phyloP scores from a whole-genome alignment of 306 rosid genomes.

The Castanospermum australe region DNA sequence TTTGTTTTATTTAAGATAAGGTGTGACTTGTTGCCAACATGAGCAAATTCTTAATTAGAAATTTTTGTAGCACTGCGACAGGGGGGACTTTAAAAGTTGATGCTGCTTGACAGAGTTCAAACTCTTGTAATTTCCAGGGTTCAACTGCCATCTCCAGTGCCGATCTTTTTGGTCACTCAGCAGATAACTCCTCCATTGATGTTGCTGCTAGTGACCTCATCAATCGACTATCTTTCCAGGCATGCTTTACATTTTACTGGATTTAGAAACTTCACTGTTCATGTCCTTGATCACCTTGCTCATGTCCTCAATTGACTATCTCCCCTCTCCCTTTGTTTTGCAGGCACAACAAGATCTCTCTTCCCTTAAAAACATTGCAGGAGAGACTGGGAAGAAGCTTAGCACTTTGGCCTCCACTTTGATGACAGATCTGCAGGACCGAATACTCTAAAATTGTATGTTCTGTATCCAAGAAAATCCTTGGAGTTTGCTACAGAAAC shows the following conservation, averaged over 20 bases:
- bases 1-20: background rate
- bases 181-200: slow-evolving; percentile 58
- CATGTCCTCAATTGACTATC: background rate
- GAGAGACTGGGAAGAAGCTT: slow-evolving; percentile 93
- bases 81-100: background rate
- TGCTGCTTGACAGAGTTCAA: background rate
- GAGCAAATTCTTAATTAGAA: background rate
- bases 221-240: slow-evolving; percentile 79
- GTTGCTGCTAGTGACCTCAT: slow-evolving; percentile 62
- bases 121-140: slow-evolving; percentile 47
- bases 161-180: slow-evolving; percentile 69
- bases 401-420: slow-evolving; percentile 77
- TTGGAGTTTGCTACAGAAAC: slow-evolving; percentile 13
- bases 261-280: background rate
- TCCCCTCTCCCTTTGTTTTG: background rate
- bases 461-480: slow-evolving; percentile 17
- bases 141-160: slow-evolving; percentile 88
- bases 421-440: slow-evolving; percentile 84
- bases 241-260: slow-evolving; percentile 10
- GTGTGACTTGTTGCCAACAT: background rate
- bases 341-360: slow-evolving; percentile 92
- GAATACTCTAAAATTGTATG: slow-evolving; percentile 69
- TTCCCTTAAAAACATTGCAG: slow-evolving; percentile 81
- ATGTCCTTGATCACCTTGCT: background rate
- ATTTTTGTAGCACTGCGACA: background rate